Evolutionary conservation across 2,329 filamentous ascomycete species (phyloP).

Genomic region (Furcasterigmium sp.): DNA sequence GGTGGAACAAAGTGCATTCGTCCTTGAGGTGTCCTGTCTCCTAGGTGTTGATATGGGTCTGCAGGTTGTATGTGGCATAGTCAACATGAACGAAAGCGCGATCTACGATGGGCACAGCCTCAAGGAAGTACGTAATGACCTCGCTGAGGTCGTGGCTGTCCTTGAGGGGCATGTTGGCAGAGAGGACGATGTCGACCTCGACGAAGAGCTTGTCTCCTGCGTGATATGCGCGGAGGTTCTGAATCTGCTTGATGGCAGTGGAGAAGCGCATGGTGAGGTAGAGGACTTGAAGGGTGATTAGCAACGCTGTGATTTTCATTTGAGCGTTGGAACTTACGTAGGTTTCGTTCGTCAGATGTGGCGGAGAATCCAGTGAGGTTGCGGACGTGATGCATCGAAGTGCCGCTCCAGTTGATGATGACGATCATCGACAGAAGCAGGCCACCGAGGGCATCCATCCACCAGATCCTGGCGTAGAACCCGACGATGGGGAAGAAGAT

Average conservation of each 20-base stretch:
- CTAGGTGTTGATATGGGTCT: constrained; percentile 51
- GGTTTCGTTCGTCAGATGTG: constrained; percentile 74
- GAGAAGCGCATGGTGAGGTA: constrained; percentile 95
- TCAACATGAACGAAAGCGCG: constrained; percentile 65
- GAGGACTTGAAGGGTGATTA: constrained; percentile 41
- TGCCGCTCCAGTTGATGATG: constrained; percentile 73
- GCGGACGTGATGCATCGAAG: constrained; percentile 70
- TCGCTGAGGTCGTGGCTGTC: constrained; percentile 78
- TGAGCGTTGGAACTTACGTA: constrained; percentile 32
- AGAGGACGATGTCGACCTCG: constrained; percentile 75
- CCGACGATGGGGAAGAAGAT: constrained; percentile 82
- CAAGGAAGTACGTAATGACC: constrained; percentile 76
- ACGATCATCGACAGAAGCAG: constrained; percentile 73
- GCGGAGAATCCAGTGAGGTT: constrained; percentile 77
- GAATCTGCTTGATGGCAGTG: constrained; percentile 78
- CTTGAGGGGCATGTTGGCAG: constrained; percentile 67
- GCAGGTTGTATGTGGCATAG: constrained; percentile 57
- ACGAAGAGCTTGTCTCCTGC: constrained; percentile 81
- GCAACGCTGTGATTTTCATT: neutral
- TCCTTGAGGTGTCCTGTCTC: neutral
- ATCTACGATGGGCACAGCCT: constrained; percentile 76
- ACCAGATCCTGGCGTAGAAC: constrained; percentile 74
- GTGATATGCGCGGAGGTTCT: constrained; percentile 80
- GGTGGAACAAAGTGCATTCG: neutral
- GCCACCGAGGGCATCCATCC: constrained; percentile 76